Conservation (phyloP, 257 asterid genomes). For the Linaria vulgaris region DNA sequence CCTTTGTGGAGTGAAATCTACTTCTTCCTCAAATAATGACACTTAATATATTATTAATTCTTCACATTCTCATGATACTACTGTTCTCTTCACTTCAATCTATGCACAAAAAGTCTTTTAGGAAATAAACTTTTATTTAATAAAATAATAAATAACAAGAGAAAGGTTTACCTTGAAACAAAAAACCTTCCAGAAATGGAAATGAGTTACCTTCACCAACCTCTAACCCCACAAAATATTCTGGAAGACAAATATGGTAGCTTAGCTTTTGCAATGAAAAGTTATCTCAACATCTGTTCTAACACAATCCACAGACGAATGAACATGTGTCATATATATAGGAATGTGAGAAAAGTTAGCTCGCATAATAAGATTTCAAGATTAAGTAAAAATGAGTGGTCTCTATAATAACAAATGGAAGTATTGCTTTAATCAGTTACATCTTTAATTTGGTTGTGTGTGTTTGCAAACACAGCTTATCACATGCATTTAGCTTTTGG, state of each 20-base stretch:
- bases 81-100: too few species aligned
- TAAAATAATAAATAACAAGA: too few species aligned
- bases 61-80: too few species aligned
- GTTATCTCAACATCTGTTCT: conserved; percentile 35
- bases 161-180: too few species aligned
- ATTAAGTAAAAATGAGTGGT: conserved; percentile 31
- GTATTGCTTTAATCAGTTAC: conserved; percentile 11
- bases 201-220: not conserved
- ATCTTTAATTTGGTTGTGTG: too few species aligned
- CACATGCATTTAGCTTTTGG: conserved; percentile 14
- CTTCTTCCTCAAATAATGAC: too few species aligned
- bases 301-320: conserved; percentile 22
- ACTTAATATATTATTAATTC: too few species aligned
- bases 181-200: too few species aligned
- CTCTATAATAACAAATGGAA: not conserved
- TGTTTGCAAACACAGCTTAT: too few species aligned
- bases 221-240: conserved; percentile 15
- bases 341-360: conserved; percentile 4
- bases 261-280: conserved; percentile 29
- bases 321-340: conserved; percentile 20
- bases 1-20: too few species aligned
- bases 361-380: conserved; percentile 21
- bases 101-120: too few species aligned
- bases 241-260: conserved; percentile 4
- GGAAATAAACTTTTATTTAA: too few species aligned